phyloP scores from a whole-genome alignment of 495 filamentous ascomycete genomes.

The Tuber microsphaerosporum region DNA sequence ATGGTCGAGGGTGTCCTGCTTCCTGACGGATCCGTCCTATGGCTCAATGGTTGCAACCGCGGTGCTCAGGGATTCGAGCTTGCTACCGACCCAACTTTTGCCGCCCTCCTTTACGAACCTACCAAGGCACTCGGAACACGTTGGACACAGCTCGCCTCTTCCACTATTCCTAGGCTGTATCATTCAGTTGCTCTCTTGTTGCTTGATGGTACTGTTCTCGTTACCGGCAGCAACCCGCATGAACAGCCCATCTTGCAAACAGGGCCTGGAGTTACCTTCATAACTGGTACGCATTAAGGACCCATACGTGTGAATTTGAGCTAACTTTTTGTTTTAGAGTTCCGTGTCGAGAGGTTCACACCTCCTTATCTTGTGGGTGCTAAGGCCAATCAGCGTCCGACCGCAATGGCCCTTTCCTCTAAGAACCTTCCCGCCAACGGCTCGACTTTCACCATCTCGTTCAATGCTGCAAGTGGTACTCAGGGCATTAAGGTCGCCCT shows the following conservation, averaged over 20 bases:
- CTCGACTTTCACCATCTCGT: conserved; percentile 47
- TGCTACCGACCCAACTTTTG: conserved; percentile 49
- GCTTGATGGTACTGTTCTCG: conserved; percentile 54
- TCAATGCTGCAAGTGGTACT: conserved; percentile 45
- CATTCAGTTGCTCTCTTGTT: conserved; percentile 54
- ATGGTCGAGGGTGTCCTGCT: conserved; percentile 58
- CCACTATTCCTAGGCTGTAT: conserved; percentile 53
- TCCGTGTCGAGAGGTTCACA: conserved; percentile 56
- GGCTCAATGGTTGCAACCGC: conserved; percentile 52
- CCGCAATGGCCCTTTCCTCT: conserved; percentile 45
- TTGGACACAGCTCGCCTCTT: conserved; percentile 49
- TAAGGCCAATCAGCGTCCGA: conserved; percentile 49
- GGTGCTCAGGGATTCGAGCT: conserved; percentile 58
- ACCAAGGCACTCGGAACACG: conserved; percentile 48
- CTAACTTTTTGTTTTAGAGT: conserved; percentile 44
- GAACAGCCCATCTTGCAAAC: conserved; percentile 50
- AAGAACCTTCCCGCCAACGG: conserved; percentile 46
- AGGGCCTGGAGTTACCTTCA: conserved; percentile 45
- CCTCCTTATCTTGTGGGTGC: conserved; percentile 55
- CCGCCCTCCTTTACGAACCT: conserved; percentile 56
- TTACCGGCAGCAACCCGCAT: conserved; percentile 56
- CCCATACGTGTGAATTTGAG: background rate
- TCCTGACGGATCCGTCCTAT: conserved; percentile 56
- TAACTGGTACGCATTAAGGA: conserved; percentile 18
- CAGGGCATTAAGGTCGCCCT: conserved; percentile 48